Conservation (phyloP, 495 filamentous ascomycete species). For the Friedmanniomyces simplex region DNA sequence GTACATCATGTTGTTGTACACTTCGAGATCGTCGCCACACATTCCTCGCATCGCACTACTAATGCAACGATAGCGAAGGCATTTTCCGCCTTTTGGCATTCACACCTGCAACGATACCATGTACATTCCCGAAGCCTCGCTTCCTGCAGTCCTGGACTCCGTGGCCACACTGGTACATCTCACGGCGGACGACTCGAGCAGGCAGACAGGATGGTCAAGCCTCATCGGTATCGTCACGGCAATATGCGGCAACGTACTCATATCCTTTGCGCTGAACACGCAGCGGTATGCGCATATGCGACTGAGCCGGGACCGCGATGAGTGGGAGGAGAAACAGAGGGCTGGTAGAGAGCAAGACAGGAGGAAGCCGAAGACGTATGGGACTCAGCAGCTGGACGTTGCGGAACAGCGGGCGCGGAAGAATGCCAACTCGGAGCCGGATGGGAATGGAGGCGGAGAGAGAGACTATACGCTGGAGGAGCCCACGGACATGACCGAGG, state of each 20-base stretch:
- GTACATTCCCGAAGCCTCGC: neutral
- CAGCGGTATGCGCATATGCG: slow-evolving; percentile 92
- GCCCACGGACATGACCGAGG: slow-evolving; percentile 9
- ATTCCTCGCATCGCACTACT: too few species aligned
- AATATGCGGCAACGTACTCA: slow-evolving; percentile 82
- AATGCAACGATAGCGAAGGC: neutral
- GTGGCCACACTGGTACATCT: neutral
- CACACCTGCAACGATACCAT: neutral
- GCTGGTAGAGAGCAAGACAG: slow-evolving; percentile 13
- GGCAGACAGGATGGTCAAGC: slow-evolving; percentile 42
- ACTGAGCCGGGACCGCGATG: slow-evolving; percentile 45
- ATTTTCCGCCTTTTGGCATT: neutral
- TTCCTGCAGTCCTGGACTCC: neutral
- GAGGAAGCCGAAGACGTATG: slow-evolving; percentile 23
- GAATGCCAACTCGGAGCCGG: slow-evolving; percentile 18
- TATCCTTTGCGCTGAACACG: slow-evolving; percentile 89
- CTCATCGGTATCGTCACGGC: slow-evolving; percentile 90
- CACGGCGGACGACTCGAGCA: neutral
- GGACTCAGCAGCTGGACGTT: slow-evolving; percentile 24
- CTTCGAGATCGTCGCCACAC: too few species aligned
- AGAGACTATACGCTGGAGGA: slow-evolving; percentile 15
- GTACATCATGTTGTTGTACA: too few species aligned
- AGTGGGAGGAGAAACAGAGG: slow-evolving; percentile 29
- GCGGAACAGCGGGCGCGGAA: slow-evolving; percentile 22
- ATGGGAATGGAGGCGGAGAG: neutral